Evolutionary conservation across 2,329 filamentous ascomycete species (phyloP), one percentile per base, ranked within the genome.

Genomic region (Xylogone sp.): DNA sequence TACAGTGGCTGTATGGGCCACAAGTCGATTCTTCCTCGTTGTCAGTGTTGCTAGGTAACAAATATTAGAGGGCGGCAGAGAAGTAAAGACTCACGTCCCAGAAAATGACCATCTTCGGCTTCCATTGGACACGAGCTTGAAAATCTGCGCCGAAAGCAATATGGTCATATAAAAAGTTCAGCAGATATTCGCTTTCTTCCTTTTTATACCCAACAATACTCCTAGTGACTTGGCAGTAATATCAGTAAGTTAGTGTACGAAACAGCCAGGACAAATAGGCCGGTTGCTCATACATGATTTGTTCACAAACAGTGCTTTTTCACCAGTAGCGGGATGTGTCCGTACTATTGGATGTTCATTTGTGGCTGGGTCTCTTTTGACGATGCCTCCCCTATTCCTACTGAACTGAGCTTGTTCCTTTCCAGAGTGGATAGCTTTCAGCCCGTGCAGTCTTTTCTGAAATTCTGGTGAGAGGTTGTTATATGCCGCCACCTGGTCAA

Each of bases 131-230:
- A 21, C 88, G 79, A 4, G 77, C 77, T 60, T 92, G 88, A 66
- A 90, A 82, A 63, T 91, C 87, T 46, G 85, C 82, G 19, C 85
- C 85, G 42, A 81, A 77, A 1, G 84, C 85, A 48, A 90, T 82
- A 62, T 91, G 88, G 62, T 90, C 81, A 65, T 85, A 90, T 16
- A 92, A 70, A 72, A 91, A 91, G 62, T 89, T 88, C 53, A 92
- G 75, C 44, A 92, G 73, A 45, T 78, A 77, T 57, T 95, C 90
- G 1, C 85, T 90, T 65, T 96, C 91, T 65, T 96, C 90, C 65
- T 90, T 89, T 71, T 96, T 95, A 63, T 86, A 81, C 12, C 89
- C 90, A 1, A 93, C 81, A 49, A 96, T 93, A 24, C 84, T 77
- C 47, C 89, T 84, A 3, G 88, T 93, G 71, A 94, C 85, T 88